Evolutionary conservation across 371 early-diverging fungal species (phyloP), one percentile per base, ranked within the genome.

Genomic region (Rhizopus sp.): DNA sequence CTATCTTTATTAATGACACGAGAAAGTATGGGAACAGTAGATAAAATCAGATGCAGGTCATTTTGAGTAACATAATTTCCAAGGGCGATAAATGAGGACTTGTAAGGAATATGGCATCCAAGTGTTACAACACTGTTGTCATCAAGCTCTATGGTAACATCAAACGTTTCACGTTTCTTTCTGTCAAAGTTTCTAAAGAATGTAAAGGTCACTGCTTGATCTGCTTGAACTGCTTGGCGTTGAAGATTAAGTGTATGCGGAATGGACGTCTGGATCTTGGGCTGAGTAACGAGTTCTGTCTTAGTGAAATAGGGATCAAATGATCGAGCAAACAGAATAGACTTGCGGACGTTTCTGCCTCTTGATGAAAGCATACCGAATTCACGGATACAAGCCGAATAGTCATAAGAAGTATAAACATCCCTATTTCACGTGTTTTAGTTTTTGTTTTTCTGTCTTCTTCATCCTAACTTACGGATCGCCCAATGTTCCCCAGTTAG

Each of bases 401-500:
- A 90, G 64, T 92, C 92, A 57, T 92, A 86, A 0, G 87, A 87
- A 15, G 90, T 89, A 60, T 89, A 91, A 0, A 88, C 90, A 72
- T 91, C 90, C 5, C 85, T 85, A 35, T 35, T 54, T 9, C 10
- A 46, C 23, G 16, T 4, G 17, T 33, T n/a, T 31, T 38, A 34
- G 35, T 7, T 31, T 51, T 41, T 39, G 4, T 16, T 9, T n/a
- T n/a, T 23, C 2, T 32, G 39, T 45, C 31, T 23, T 23, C 23
- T 23, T 23, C 23, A 23, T 23, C 2, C 23, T 23, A 23, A 81
- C 83, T 78, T 85, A 85, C 85, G 84, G 77, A 62, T 88, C 88
- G 32, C 92, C 92, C 3, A 92, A 40, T 0, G 89, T 84, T 7
- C 92, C 92, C 91, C 90, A 90, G 48, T 92, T 92, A 3, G 92